A percentile compares a stretch with the other conserved stretches of the same genome.
phyloP scores from a whole-genome alignment of 192 early-diverging fungal genomes.

The Chytriomyces hyalinus region DNA sequence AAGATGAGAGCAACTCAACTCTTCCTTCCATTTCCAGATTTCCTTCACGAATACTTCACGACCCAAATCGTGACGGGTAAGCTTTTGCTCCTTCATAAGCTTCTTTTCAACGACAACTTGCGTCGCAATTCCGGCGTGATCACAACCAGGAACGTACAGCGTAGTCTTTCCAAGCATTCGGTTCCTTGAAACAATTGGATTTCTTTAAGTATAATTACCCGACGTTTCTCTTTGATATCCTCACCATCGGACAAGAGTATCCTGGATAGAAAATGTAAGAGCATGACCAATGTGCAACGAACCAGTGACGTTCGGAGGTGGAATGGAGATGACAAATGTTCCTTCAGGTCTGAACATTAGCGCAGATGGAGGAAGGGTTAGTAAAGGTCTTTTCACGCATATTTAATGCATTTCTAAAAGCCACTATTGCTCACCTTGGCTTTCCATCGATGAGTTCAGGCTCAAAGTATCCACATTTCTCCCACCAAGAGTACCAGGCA shows the following conservation, averaged over 20 bases:
- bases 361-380: neutral
- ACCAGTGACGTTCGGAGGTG: constrained; percentile 99
- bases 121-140: constrained; percentile 97
- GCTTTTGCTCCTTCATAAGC: constrained; percentile 80
- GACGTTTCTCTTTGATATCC: neutral
- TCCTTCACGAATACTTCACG: constrained; percentile 87
- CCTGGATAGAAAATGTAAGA: constrained; percentile 92
- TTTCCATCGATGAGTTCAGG: constrained; percentile 81
- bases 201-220: neutral
- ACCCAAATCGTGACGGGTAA: constrained; percentile 91
- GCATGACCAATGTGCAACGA: constrained; percentile 94
- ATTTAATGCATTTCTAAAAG: neutral
- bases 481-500: constrained; percentile 98
- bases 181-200: constrained; percentile 51
- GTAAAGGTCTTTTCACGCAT: neutral
- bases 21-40: constrained; percentile 95
- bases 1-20: constrained; percentile 49
- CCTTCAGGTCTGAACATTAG: constrained; percentile 64
- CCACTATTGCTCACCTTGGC: constrained; percentile 26
- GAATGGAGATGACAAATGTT: constrained; percentile 89
- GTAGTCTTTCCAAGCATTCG: constrained; percentile 96
- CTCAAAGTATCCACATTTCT: constrained; percentile 88
- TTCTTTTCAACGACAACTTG: constrained; percentile 98
- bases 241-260: constrained; percentile 88
- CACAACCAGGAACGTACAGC: constrained; percentile 91